Evolutionary conservation across 108 stramenopile species (phyloP), one percentile per base, ranked within the genome.

Genomic region (Aurantiochytrium sp.): DNA sequence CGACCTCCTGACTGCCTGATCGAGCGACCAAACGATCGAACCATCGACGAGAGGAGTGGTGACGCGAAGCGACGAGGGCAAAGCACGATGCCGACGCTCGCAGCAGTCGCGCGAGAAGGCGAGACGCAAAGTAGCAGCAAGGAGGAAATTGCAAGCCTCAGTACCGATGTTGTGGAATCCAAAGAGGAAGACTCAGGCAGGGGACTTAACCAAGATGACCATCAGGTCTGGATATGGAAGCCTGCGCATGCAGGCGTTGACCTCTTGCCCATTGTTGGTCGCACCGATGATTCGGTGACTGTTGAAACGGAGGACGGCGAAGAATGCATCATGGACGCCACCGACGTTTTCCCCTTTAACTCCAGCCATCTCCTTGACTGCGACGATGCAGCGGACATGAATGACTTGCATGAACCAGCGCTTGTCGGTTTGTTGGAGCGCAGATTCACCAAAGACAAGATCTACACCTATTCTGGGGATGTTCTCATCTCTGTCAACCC

Each of bases 351-450:
- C 2, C n/a, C 25, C 12, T 87, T 58, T 28, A 42, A 58, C 58
- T 12, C 12, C 10, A 23, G 53, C 87, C 87, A 87, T 53, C 51
- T 91, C 4, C 19, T 64, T 12, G 93, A 93, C 89, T 88, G 88
- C 53, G 88, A 94, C 58, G 94, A 94, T 44, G 88, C 92, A 5
- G 89, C 91, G 4, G 23, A 76, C 14, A 59, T 91, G 23, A 35
- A 60, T 55, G 49, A 91, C 76, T 44, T 91, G 16, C 91, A 91
- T 73, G 91, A 91, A 47, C 60, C 88, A 25, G 60, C 88, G 6
- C 42, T 88, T 18, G 60, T 88, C 29, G 42, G 19, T 8, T 5
- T 42, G 6, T 47, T 88, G 25, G 14, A 4, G 4, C 59, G 88
- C 43, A 60, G 88, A 18, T 88, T 64, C 45, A 12, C 4, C 12